A percentile compares a stretch with the other conserved stretches of the same genome.
phyloP scores from a whole-genome alignment of 2,329 filamentous ascomycete genomes.

The Fusarium brevicatenulatum region DNA sequence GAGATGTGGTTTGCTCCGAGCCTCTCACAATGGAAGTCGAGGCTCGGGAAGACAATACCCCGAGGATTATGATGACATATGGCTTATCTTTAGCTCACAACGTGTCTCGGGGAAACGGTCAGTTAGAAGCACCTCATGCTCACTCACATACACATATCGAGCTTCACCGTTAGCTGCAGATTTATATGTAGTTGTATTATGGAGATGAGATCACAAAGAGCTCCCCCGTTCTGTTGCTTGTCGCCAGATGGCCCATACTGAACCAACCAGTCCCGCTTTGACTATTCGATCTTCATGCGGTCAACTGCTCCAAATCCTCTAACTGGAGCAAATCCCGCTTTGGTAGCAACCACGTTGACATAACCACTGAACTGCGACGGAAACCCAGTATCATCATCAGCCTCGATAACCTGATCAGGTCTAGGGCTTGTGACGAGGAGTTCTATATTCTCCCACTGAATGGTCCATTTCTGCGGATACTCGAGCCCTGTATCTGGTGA shows the following conservation, averaged over 20 bases:
- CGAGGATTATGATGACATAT: neutral
- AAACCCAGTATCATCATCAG: neutral
- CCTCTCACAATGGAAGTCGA: accelerated
- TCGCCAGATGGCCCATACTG: neutral
- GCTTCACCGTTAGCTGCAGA: neutral
- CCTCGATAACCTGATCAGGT: neutral
- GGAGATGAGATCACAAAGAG: accelerated
- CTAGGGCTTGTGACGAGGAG: neutral
- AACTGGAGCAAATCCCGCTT: neutral
- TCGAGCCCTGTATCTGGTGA: neutral
- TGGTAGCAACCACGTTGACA: neutral
- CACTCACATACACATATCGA: accelerated
- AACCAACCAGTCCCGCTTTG: neutral
- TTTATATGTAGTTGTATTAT: accelerated
- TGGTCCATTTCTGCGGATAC: neutral
- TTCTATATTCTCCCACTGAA: neutral
- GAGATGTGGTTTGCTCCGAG: neutral
- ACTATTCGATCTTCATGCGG: neutral
- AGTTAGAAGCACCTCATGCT: accelerated
- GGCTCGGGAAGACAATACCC: neutral
- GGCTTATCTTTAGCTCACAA: neutral
- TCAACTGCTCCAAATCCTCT: neutral
- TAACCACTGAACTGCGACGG: neutral
- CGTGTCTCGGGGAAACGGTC: neutral
- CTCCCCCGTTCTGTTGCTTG: accelerated